phyloP scores from a whole-genome alignment of 768 basidiomycete species.

The Mrakia blollopis region DNA sequence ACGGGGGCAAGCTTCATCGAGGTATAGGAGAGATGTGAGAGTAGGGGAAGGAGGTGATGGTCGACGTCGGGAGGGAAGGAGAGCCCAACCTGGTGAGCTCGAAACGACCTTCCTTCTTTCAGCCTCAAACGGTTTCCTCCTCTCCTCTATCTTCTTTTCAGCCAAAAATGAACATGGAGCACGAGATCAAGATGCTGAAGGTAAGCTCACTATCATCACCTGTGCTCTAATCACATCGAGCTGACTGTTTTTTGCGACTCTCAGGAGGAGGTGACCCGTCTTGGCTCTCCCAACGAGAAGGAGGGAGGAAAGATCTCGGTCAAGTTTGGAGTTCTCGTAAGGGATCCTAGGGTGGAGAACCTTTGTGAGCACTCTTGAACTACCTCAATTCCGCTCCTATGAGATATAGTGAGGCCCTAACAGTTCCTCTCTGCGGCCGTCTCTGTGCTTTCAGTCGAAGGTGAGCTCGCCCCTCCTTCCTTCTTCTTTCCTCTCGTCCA shows the following conservation, averaged over 20 bases:
- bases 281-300: constrained; percentile 8
- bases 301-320: constrained; percentile 10
- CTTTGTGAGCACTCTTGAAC: constrained; percentile 11
- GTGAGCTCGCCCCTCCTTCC: constrained; percentile 7
- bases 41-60: not conserved
- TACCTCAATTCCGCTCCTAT: too few species aligned
- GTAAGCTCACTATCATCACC: not conserved
- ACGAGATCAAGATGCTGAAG: constrained; percentile 24
- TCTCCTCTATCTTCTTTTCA: not conserved
- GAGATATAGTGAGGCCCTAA: not conserved
- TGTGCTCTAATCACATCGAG: too few species aligned
- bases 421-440: not conserved
- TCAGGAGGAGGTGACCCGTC: constrained; percentile 20
- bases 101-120: too few species aligned
- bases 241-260: too few species aligned
- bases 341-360: constrained; percentile 23
- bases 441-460: not conserved
- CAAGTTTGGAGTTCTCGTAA: constrained; percentile 25
- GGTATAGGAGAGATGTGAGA: not conserved
- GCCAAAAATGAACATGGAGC: constrained; percentile 15
- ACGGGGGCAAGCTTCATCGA: not conserved
- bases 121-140: not conserved
- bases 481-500: not conserved
- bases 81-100: not conserved
- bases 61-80: not conserved